Evolutionary conservation across 345 rosid genomes (phyloP).

Genomic region (Eucalyptus regnans): DNA sequence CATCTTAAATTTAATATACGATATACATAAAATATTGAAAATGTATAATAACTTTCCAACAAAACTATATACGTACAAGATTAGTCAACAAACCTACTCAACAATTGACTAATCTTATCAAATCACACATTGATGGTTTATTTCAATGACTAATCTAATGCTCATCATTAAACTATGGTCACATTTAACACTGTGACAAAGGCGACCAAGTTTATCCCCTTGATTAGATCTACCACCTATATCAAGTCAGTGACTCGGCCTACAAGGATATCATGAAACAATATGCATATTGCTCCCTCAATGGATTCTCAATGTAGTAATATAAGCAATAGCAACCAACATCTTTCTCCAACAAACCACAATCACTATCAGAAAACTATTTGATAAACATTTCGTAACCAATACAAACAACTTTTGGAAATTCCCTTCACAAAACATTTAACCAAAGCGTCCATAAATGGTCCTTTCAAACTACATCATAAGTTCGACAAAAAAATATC

Average conservation of each 20-base stretch:
- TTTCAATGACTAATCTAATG: too few relatives aligned
- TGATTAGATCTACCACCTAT: background rate
- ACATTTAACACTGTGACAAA: background rate
- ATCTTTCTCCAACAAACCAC: too few relatives aligned
- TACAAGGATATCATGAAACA: too few relatives aligned
- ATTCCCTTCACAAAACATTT: background rate
- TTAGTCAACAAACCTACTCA: too few relatives aligned
- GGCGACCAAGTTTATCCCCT: fast-evolving
- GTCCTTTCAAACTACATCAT: background rate
- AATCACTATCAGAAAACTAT: fast-evolving
- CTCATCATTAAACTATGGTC: fast-evolving
- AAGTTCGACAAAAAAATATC: too few relatives aligned
- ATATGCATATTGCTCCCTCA: background rate
- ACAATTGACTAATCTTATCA: too few relatives aligned
- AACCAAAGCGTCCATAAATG: background rate
- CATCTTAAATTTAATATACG: background rate
- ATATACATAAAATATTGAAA: too few relatives aligned
- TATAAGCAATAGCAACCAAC: too few relatives aligned
- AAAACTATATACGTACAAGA: too few relatives aligned
- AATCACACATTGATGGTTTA: fast-evolving
- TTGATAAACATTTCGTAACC: too few relatives aligned
- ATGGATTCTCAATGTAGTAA: too few relatives aligned
- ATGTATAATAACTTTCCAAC: background rate
- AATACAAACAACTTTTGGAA: background rate
- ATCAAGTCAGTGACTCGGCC: background rate